Percentiles rank a stretch among this genome's conserved stretches.
Evolutionary conservation across 352 stramenopile species (phyloP).

Genomic region (Phytophthora niederhauseri): DNA sequence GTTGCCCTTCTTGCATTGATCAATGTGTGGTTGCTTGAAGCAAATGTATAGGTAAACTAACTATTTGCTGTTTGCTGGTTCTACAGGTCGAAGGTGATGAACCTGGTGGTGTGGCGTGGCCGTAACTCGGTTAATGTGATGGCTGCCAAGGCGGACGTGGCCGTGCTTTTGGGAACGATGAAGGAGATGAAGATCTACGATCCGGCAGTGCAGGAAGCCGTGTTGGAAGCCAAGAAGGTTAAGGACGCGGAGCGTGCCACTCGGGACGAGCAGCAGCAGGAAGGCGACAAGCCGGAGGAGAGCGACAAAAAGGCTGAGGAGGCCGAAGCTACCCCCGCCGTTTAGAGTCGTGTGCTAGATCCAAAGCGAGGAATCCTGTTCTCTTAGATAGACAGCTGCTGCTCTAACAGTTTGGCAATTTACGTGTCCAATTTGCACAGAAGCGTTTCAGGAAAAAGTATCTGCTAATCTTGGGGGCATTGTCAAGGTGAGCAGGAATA

Average conservation of each 20-base stretch:
- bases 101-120: constrained; percentile 86
- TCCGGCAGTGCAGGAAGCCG: constrained; percentile 41
- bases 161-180: constrained; percentile 79
- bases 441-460: background rate
- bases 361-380: background rate
- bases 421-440: too few relatives aligned
- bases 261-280: constrained; percentile 44
- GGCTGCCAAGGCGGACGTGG: constrained; percentile 81
- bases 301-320: constrained; percentile 16
- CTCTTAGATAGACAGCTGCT: constrained; percentile 23
- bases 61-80: constrained; percentile 15
- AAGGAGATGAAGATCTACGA: constrained; percentile 87
- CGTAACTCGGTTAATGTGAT: constrained; percentile 90
- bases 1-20: constrained; percentile 25
- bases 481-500: constrained; percentile 28
- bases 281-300: constrained; percentile 12
- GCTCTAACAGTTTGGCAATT: constrained; percentile 8
- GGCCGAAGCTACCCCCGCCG: constrained; percentile 12
- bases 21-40: background rate
- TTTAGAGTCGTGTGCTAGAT: constrained; percentile 12
- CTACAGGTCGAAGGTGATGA: constrained; percentile 78
- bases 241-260: constrained; percentile 52
- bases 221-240: constrained; percentile 53
- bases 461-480: constrained; percentile 24
- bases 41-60: constrained; percentile 17